Base-by-base conservation (phyloP, 2,329 filamentous ascomycete genomes). In the Arthrobotrys megalospora region DNA sequence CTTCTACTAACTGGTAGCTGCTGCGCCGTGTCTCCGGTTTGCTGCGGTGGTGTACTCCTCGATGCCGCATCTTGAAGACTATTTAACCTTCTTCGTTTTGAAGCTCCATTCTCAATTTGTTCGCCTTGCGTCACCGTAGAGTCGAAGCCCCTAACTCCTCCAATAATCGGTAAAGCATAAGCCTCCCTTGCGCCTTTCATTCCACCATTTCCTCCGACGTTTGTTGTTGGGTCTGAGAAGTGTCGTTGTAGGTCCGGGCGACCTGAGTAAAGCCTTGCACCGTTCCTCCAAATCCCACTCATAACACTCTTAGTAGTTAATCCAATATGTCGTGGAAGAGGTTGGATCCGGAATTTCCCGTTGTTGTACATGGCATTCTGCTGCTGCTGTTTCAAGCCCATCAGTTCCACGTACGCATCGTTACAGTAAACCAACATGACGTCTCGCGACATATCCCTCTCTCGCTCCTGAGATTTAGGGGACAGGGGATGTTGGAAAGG, bases 301-400 rank as follows among this genome's bases (percentile, higher is more conserved):
- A 68, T 72, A 6, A 78, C 47, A 24, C 62, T 67, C 24, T 78
- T 78, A 6, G 67, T 52, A 1, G 75, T 78, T 14, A 78, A 50
- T 16, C 75, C 75, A 5, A 78, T 68, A 34, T 78, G 75, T 34
- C 75, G 43, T 10, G 75, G 75, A 21, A 78, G 38, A 7, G 75
- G 67, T 36, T 78, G 75, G n/a, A 78, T 68, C 50, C 75, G 53
- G 12, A 68, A 68, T 63, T 72, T 78, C 6, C 60, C 67, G 16
- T 60, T 60, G 24, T 24, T 60, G 10, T 43, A 60, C 43, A 70
- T 70, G 43, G 66, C 60, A 19, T 62, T 67, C 16, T 53, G 66
- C 41, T 78, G 75, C 45, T 78, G 75, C 24, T 78, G 75, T 47
- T 78, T 78, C 36, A 78, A 62, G n/a, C 50, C 32, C 62, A 78